A percentile compares a stretch with the other conserved stretches of the same genome.
phyloP scores from a whole-genome alignment of 179 eudicot species.

The Gypsophila paniculata region DNA sequence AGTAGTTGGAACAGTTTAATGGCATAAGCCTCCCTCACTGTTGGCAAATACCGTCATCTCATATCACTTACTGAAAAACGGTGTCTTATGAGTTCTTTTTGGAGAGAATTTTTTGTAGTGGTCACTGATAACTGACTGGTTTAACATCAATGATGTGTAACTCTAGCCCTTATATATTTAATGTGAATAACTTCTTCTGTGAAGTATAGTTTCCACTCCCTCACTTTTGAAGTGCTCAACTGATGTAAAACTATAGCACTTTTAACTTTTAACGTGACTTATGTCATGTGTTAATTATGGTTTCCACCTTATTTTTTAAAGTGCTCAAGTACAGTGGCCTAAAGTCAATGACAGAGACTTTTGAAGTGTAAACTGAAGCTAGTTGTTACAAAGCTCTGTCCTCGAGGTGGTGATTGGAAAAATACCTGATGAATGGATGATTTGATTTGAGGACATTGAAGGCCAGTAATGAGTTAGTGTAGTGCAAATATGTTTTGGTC shows the following conservation, averaged over 20 bases:
- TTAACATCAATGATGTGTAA: background rate
- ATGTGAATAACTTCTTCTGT: background rate
- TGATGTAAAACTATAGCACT: background rate
- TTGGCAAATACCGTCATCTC: no score
- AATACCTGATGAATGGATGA: background rate
- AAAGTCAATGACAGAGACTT: background rate
- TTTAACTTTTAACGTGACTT: background rate
- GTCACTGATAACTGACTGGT: background rate
- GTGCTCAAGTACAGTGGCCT: background rate
- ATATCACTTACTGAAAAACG: background rate
- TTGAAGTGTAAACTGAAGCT: background rate
- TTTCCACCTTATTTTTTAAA: background rate
- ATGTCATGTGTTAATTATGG: background rate
- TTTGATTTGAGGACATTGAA: background rate
- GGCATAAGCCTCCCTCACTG: no score
- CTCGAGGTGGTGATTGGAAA: background rate
- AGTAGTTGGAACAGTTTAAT: background rate
- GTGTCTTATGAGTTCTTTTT: background rate
- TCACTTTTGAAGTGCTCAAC: background rate
- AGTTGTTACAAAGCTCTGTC: background rate
- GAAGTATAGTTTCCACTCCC: background rate
- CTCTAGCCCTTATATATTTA: background rate
- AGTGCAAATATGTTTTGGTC: background rate
- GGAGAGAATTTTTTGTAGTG: background rate
- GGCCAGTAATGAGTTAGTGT: background rate